A percentile compares a stretch with the other conserved stretches of the same genome.
Conservation (phyloP, 2,329 filamentous ascomycete species). For the Aureobasidium zeae region DNA sequence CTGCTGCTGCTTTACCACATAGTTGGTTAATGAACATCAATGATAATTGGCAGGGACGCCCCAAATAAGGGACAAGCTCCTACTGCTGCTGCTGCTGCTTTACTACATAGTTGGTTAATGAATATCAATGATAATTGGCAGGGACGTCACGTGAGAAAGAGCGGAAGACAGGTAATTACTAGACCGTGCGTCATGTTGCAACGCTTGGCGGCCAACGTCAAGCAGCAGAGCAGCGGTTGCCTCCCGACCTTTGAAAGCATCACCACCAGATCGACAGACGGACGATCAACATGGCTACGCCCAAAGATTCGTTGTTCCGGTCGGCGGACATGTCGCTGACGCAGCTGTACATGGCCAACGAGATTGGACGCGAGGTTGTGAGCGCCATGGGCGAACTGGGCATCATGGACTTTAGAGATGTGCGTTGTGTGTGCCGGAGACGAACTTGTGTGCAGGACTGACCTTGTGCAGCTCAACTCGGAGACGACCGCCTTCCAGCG, state of each 20-base stretch:
- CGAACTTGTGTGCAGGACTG: no score
- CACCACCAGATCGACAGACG: not conserved
- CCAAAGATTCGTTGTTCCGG: slow-evolving; percentile 92
- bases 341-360: slow-evolving; percentile 97
- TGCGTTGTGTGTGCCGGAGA: slow-evolving; percentile 43
- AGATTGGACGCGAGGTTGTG: slow-evolving; percentile 96
- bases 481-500: slow-evolving; percentile 91
- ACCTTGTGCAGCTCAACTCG: slow-evolving; percentile 63
- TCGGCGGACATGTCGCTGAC: slow-evolving; percentile 99
- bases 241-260: slow-evolving; percentile 4
- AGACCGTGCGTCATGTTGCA: not conserved
- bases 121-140: not conserved
- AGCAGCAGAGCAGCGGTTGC: slow-evolving; percentile 10
- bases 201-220: slow-evolving; percentile 9
- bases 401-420: slow-evolving; percentile 93
- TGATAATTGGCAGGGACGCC: no score
- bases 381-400: slow-evolving; percentile 94
- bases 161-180: no score
- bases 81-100: no score
- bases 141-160: not conserved
- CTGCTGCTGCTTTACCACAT: no score
- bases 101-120: not conserved
- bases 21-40: no score
- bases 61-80: no score
- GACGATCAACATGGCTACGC: slow-evolving; percentile 45